Evolutionary conservation across 306 rosid genomes (phyloP), one percentile per base, ranked within the genome.

Genomic region (Ziziphus jujuba): DNA sequence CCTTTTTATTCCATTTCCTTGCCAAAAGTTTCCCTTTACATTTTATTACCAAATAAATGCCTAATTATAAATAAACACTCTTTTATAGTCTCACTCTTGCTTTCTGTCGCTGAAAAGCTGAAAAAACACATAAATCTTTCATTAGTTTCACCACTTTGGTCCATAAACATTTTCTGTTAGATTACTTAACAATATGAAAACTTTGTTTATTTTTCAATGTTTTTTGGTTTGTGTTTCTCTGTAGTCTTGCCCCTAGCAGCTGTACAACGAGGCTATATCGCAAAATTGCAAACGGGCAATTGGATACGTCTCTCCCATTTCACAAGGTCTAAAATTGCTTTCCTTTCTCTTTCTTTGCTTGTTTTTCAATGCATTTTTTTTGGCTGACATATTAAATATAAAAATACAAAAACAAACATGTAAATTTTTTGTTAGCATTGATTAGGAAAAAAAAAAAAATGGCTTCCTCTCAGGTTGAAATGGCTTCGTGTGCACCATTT

Each of bases 391-490:
- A 12, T 48, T 16, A 9, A n/a, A 45, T 5, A 15, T 13, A 25
- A 16, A 47, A 28, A 24, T 25, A 19, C 11, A n/a, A 16, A 15
- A 15, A 19, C 5, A 14, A 33, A 12, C 8, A 25, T 12, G 7
- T 5, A 20, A 5, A 19, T 9, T 19, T n/a, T n/a, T 20, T 35
- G 45, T 24, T 24, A 48, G n/a, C 45, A 35, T 31, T 50, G 60
- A 71, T 15, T 24, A 17, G 22, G 22, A 1, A 33, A 40, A n/a
- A n/a, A n/a, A n/a, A n/a, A n/a, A n/a, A 5, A 55, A 92, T 93
- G 99, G 97, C 96, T 0, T 83, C 95, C 0, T 85, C 95, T 4
- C 77, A 86, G 44, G 87, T 93, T 43, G 92, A 88, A 63, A 34
- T 86, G 3, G 85, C 83, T 13, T 65, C 88, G 5, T 73, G 96